Base-by-base conservation (phyloP, 2,329 filamentous ascomycete genomes). In the Xylariaceae sp. region DNA sequence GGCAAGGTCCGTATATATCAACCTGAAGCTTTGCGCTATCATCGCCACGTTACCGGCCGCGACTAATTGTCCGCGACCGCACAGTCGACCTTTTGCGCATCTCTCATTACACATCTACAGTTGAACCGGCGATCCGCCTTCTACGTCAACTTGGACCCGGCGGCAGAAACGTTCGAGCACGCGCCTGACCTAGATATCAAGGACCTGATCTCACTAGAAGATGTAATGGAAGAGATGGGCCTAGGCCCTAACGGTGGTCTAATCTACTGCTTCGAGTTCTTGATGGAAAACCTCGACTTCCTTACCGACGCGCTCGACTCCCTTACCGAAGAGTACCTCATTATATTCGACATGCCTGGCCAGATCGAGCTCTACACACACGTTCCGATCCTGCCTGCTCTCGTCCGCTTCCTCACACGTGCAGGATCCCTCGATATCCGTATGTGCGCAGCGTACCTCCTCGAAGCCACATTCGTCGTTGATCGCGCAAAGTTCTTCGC, bases 301-400 rank as follows among this genome's bases (percentile, higher is more conserved):
- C 77, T 95, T 50, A 85, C 85, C 68, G 76, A 79, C 20, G 86
- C 89, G 2, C 79, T 95, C 36, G 79, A 83, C 32, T 89, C 91
- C 1, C 81, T 94, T 0, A 93, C 91, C 8, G 94, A 99, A 66
- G 94, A 97, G 67, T 97, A 96, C 73, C 83, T 99, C 59, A 96
- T 97, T 73, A 89, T 99, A 59, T 92, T 99, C 75, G 94, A 99
- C 75, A 97, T 97, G 89, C 94, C 94, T 0, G 94, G 94, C 52
- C 94, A 99, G 77, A 97, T 99, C 73, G 94, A 99, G 76, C 84
- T 99, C 11, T 99, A 97, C 76, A 97, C 93, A 2, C 94, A 99
- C 71, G 89, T 97, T 27, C 94, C 94, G 32, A 89, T 99, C 61
- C 79, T 99, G 26, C 94, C 94, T 1, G 84, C 86, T 16, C 83